These are phyloP conservation scores for Tardiomyces depauwii DNA, from an alignment of 1,139 yeast genomes.

Conservation along the genomic window DNA sequence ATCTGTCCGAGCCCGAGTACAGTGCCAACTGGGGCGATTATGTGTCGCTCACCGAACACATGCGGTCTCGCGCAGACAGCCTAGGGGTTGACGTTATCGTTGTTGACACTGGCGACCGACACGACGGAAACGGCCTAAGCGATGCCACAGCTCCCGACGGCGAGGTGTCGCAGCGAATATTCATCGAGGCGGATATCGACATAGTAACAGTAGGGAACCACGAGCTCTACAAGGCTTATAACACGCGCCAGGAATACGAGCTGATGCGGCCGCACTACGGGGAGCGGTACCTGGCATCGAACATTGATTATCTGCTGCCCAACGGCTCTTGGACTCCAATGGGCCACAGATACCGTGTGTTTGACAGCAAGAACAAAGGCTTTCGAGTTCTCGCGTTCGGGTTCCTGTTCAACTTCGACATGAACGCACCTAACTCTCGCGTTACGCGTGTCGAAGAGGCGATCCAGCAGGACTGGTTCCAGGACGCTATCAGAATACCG, in stretches of 20 bases:
- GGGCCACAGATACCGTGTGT: slow-evolving; percentile 56
- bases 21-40: slow-evolving; percentile 93
- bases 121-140: slow-evolving; percentile 85
- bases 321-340: slow-evolving; percentile 45
- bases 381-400: slow-evolving; percentile 58
- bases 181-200: slow-evolving; percentile 52
- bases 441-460: slow-evolving; percentile 56
- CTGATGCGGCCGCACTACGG: slow-evolving; percentile 46
- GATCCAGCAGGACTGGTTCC: slow-evolving; percentile 57
- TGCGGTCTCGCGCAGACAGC: slow-evolving; percentile 33
- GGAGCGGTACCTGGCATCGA: slow-evolving; percentile 63
- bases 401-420: slow-evolving; percentile 64
- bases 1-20: slow-evolving; percentile 59
- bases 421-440: slow-evolving; percentile 46
- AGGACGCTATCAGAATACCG: slow-evolving; percentile 34
- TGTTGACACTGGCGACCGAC: slow-evolving; percentile 87
- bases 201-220: slow-evolving; percentile 84
- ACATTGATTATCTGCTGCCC: slow-evolving; percentile 53
- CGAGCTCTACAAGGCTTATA: slow-evolving; percentile 67
- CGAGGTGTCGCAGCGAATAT: slow-evolving; percentile 45
- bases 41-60: slow-evolving; percentile 48
- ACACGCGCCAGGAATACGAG: slow-evolving; percentile 49
- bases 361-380: slow-evolving; percentile 46
- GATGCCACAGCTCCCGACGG: slow-evolving; percentile 76
- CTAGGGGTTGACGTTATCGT: slow-evolving; percentile 52